Conservation (phyloP, 257 asterid species). For the Fraxinus cuspidata region DNA sequence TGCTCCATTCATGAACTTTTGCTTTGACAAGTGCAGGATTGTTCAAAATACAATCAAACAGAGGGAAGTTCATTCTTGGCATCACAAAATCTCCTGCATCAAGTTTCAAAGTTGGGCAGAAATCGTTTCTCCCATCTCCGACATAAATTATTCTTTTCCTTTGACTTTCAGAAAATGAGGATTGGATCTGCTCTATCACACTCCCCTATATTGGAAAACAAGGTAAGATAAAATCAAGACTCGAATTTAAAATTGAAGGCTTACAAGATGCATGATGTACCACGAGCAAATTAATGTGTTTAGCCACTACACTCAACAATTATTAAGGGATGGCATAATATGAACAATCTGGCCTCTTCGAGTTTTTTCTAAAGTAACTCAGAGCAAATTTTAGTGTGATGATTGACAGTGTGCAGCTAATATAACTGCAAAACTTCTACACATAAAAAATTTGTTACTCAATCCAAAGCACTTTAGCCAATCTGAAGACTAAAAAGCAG, state of each 20-base stretch:
- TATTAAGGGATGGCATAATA: neutral
- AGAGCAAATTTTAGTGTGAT: neutral
- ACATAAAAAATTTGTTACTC: neutral
- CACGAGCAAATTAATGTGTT: neutral
- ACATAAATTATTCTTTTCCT: conserved; percentile 53
- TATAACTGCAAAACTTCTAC: neutral
- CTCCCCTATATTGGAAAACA: conserved; percentile 49
- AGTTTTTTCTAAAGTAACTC: neutral
- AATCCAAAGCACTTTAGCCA: neutral
- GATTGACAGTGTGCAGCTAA: neutral
- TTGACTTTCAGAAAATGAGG: conserved; percentile 30
- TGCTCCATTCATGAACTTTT: conserved; percentile 58
- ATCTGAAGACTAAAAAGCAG: conserved; percentile 7
- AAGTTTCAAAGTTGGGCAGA: conserved; percentile 78
- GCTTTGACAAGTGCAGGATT: conserved; percentile 58
- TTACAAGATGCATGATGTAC: neutral
- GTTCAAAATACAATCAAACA: conserved; percentile 41
- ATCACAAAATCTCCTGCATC: conserved; percentile 54
- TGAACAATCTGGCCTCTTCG: neutral
- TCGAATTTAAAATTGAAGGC: neutral
- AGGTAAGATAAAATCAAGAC: neutral
- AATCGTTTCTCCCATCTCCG: conserved; percentile 82
- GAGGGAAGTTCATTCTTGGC: conserved; percentile 64
- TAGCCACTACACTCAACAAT: neutral
- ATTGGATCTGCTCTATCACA: conserved; percentile 50